Conservation (phyloP, 2,329 filamentous ascomycete species). For the Talaromyces sp. region DNA sequence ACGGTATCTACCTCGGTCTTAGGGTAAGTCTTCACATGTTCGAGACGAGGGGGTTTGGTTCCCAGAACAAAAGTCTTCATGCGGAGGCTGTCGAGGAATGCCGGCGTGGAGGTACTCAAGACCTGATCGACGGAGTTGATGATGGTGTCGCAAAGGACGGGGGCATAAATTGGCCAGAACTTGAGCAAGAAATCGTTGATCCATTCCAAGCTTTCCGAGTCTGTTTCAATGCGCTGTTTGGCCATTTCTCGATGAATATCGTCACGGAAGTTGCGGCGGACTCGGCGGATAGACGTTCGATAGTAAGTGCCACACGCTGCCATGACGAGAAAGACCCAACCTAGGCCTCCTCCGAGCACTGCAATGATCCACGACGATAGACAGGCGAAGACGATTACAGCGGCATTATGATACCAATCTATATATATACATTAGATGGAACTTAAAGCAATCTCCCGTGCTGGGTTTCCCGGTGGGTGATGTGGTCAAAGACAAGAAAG, state of each 20-base stretch:
- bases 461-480: background rate
- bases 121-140: conserved; percentile 95
- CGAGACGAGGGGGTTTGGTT: conserved; percentile 89
- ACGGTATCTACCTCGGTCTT: conserved; percentile 93
- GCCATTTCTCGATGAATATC: conserved; percentile 87
- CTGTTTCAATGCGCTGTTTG: conserved; percentile 81
- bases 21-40: conserved; percentile 97
- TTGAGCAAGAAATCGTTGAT: conserved; percentile 98
- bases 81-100: conserved; percentile 88
- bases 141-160: conserved; percentile 85
- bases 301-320: conserved; percentile 92
- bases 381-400: conserved; percentile 89
- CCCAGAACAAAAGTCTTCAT: conserved; percentile 92
- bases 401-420: conserved; percentile 99
- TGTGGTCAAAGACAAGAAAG: background rate
- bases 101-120: conserved; percentile 83
- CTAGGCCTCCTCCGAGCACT: conserved; percentile 82
- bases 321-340: conserved; percentile 93
- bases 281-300: conserved; percentile 86
- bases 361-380: conserved; percentile 87
- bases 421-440: background rate
- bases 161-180: conserved; percentile 98
- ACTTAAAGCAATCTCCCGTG: background rate
- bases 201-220: conserved; percentile 93
- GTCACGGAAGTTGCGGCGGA: conserved; percentile 92